These are phyloP conservation scores for Puccinia hordei DNA, from an alignment of 1,284 basidiomycete genomes.

Conservation along the genomic window DNA sequence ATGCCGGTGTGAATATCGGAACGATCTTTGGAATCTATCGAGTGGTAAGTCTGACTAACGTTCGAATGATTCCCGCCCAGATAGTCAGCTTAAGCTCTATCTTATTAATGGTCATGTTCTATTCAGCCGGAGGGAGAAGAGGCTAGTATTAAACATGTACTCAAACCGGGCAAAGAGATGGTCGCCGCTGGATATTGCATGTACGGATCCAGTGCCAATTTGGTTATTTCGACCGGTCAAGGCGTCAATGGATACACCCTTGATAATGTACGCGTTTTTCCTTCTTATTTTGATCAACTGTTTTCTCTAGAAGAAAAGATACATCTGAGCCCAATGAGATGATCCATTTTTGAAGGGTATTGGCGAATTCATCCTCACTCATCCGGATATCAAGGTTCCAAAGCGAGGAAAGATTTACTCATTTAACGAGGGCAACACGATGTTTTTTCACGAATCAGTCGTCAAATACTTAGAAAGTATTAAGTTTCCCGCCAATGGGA, in stretches of 20 bases:
- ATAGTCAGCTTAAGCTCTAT: slow-evolving; percentile 36
- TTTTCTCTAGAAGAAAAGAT: neutral
- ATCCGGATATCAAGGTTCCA: slow-evolving; percentile 94
- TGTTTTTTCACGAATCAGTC: slow-evolving; percentile 88
- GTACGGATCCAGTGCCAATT: slow-evolving; percentile 98
- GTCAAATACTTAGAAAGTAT: slow-evolving; percentile 87
- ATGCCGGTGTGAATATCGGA: slow-evolving; percentile 99
- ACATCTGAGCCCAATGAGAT: neutral
- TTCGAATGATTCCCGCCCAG: neutral
- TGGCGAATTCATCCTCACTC: slow-evolving; percentile 98
- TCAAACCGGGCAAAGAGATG: slow-evolving; percentile 94
- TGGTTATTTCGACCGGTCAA: slow-evolving; percentile 90
- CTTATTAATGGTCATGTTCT: slow-evolving; percentile 41
- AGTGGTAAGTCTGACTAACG: slow-evolving; percentile 64
- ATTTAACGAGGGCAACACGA: slow-evolving; percentile 97
- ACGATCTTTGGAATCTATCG: slow-evolving; percentile 99
- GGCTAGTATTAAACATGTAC: slow-evolving; percentile 80
- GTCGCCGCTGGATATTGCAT: slow-evolving; percentile 80
- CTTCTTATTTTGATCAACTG: neutral
- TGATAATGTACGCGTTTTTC: slow-evolving; percentile 71
- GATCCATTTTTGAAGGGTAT: slow-evolving; percentile 63
- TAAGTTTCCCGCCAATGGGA: slow-evolving; percentile 67
- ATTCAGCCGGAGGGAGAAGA: slow-evolving; percentile 71
- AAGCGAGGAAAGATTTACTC: slow-evolving; percentile 97
- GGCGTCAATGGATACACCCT: slow-evolving; percentile 99